phyloP scores from a whole-genome alignment of 2,329 filamentous ascomycete genomes.

The Aphanoascus verrucosus region DNA sequence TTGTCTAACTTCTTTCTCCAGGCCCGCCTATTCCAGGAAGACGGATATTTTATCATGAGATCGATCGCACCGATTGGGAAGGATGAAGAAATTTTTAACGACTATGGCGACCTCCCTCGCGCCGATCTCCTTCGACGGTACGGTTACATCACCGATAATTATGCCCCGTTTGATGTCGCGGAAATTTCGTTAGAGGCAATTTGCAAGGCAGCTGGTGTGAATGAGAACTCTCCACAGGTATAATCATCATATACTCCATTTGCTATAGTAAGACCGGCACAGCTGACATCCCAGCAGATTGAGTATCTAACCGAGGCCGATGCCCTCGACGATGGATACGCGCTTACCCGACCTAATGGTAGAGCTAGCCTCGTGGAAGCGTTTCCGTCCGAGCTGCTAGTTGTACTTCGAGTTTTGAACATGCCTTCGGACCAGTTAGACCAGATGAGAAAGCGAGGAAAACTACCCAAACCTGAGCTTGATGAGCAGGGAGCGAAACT shows the following conservation, averaged over 20 bases:
- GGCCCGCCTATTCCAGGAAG: conserved; percentile 52
- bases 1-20: conserved; percentile 17
- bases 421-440: conserved; percentile 26
- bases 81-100: conserved; percentile 74
- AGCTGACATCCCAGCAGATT: conserved; percentile 24
- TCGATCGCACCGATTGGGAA: conserved; percentile 56
- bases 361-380: conserved; percentile 25
- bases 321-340: conserved; percentile 63
- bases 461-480: conserved; percentile 28
- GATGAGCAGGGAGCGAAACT: conserved; percentile 23
- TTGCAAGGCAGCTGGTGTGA: conserved; percentile 31
- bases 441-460: conserved; percentile 27
- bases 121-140: conserved; percentile 75
- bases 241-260: neutral
- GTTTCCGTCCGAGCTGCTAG: conserved; percentile 31
- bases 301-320: conserved; percentile 51
- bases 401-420: conserved; percentile 29
- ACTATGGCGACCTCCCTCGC: conserved; percentile 75
- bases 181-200: conserved; percentile 60
- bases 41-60: conserved; percentile 56
- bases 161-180: conserved; percentile 69
- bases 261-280: neutral
- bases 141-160: conserved; percentile 72
- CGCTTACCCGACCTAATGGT: conserved; percentile 38
- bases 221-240: conserved; percentile 27